Evolutionary conservation across 495 filamentous ascomycete genomes (phyloP), one percentile per base, ranked within the genome.

Genomic region (Entonaema liquescens): DNA sequence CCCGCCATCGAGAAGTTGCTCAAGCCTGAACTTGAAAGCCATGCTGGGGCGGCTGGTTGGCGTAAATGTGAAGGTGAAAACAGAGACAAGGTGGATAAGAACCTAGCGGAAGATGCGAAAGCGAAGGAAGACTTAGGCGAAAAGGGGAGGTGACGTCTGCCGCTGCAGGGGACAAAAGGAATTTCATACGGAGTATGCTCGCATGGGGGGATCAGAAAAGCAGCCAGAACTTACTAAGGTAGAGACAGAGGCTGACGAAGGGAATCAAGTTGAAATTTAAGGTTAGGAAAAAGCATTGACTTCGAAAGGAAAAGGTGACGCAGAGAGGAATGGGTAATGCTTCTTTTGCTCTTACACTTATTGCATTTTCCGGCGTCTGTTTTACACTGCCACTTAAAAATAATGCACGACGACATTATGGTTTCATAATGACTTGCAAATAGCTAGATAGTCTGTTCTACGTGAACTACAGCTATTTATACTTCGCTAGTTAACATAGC

Each of bases 1-100:
- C 70, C 74, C 7, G 28, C 13, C n/a, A 73, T 73, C 38, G 53
- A 68, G 61, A 73, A 36, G 42, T 3, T 65, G 26, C 42, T 68
- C 5, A 31, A 19, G 17, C 36, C 47, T 1, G n/a, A 33, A 12
- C 23, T 15, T 12, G 23, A 38, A 11, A 29, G 1, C 1, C 0
- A 6, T 12, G 2, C 53, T 11, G 25, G 13, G 29, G 7, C 6
- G 7, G 29, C 28, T 4, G 33, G 5, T 7, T 6, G 47, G 15
- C 15, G 17, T 25, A 25, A 36, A 47, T 11, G 13, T 5, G 9
- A 12, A 9, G 19, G 40, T 12, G 6, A 31, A 12, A 12, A 13
- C 1, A 13, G 23, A n/a, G 26, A 13, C 0, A 4, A 28, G 12
- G 49, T 2, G 12, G 49, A 29, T n/a, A 40, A 25, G 38, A 2